Base-by-base conservation (phyloP, 2,329 filamentous ascomycete genomes). In the Diaporthe nobilis region DNA sequence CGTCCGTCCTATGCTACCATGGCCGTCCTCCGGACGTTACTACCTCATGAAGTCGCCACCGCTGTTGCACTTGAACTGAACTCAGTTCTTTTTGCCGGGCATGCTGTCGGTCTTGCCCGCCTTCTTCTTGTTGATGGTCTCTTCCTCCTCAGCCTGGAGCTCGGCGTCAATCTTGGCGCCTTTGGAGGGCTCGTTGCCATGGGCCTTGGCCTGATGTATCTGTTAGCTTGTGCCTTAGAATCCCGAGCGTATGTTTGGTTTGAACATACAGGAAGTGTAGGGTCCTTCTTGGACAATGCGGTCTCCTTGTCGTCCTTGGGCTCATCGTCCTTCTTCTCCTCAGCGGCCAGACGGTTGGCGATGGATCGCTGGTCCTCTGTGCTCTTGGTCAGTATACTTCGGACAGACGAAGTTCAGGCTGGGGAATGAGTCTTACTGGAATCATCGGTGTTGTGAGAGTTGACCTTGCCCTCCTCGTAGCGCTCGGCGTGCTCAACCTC, bases 81-180 rank as follows among this genome's bases (percentile, higher is more conserved):
- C 77, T 79, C 82, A 86, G 31, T 82, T 84, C 80, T 84, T 85
- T 71, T 68, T 72, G 75, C 82, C 82, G 73, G 80, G 83, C 58
- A 77, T 70, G 44, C 75, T 37, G 25, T 75, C 77, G 3, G 72
- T 71, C 28, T 91, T 44, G 6, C 71, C 77, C 6, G 72, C 51
- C 37, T 91, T 90, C 88, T 94, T 94, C 82, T 87, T 88, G 85
- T 87, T 88, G 77, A 95, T 80, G 72, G 89, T 85, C 78, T 88
- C 90, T 81, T 94, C 90, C 76, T 95, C 94, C 80, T 95, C 93
- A 6, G 90, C 89, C 81, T 90, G 86, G 63, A 95, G 79, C 84
- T 94, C 82, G 75, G 93, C 90, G 82, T 95, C 94, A 75, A 95
- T 88, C 87, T 93, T 90, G 34, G 93, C 94, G 25, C 94, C 93